Evolutionary conservation across 345 rosid genomes (phyloP).

Genomic region (Erysimum cheiranthoides): DNA sequence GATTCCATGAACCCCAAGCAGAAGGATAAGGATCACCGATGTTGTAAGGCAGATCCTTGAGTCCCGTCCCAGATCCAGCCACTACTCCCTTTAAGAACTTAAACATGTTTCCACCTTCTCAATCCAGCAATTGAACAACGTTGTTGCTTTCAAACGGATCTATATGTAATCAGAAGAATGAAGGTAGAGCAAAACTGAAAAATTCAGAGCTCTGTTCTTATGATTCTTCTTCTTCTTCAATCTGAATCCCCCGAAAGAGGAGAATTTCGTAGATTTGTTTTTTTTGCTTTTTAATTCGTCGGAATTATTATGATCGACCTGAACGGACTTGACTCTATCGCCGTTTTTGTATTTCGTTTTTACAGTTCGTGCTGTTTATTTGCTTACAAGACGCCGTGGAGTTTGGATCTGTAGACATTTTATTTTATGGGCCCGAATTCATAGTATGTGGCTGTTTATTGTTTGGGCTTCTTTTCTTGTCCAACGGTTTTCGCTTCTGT

Average conservation of each 20-base stretch:
- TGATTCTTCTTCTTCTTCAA: constrained; percentile 29
- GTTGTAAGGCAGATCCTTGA: constrained; percentile 95
- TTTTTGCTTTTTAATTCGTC: constrained; percentile 29
- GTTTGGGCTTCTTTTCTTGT: constrained; percentile 4
- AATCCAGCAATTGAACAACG: constrained; percentile 19
- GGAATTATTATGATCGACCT: constrained; percentile 41
- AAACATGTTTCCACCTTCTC: constrained; percentile 58
- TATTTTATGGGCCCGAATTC: not conserved
- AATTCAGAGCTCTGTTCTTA: not conserved
- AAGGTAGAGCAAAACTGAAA: constrained; percentile 7
- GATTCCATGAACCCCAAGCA: constrained; percentile 98
- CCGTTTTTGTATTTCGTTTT: constrained; percentile 27
- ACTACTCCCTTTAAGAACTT: constrained; percentile 94
- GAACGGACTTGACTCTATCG: constrained; percentile 23
- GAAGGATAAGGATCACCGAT: constrained; percentile 88
- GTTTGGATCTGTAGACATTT: not conserved
- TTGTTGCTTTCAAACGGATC: constrained; percentile 27
- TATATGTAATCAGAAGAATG: constrained; percentile 14
- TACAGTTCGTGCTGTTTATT: constrained; percentile 36
- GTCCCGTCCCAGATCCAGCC: constrained; percentile 90
- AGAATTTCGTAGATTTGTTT: constrained; percentile 39
- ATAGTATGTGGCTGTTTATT: not conserved
- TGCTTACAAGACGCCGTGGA: constrained; percentile 3
- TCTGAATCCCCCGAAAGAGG: constrained; percentile 31
- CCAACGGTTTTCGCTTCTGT: not conserved